Evolutionary conservation across 768 basidiomycete genomes (phyloP), one percentile per base, ranked within the genome.

Genomic region (Hebeloma cylindrosporum): DNA sequence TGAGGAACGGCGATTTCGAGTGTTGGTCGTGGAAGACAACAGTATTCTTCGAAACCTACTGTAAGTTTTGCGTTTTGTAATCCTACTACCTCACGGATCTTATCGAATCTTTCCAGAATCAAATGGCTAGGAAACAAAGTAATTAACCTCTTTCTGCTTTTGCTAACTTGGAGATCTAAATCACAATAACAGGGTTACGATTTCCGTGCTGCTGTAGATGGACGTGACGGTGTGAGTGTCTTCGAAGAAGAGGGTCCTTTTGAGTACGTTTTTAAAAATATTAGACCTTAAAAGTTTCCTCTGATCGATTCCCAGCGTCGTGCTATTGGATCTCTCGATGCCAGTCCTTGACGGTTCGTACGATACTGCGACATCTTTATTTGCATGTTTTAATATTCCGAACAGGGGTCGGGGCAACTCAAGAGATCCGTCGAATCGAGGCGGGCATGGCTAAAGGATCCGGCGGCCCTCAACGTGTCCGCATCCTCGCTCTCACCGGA

Each of bases 11-110:
- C 68, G 64, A 4, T 72, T 82, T 50, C 76, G 82, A 41, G 82
- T 94, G 4, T 69, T 96, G 29, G 82, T 95, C 1, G 88, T 95
- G 1, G 93, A 96, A 64, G 94, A 97, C 57, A 96, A 96, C 60
- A 77, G 63, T 45, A 86, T 97, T 44, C 78, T 96, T 47, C 80
- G 92, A 40, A 82, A 79, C 57, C 71, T 96, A 18, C 74, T 96
- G 82, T 91, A 65, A 54, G 88, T 73, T 26, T 30, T 38, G 32
- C 48, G 4, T 16, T 16, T 13, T 17, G n/a, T 43, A 36, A 41
- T 20, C 29, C 45, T n/a, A n/a, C n/a, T n/a, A n/a, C n/a, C n/a
- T n/a, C n/a, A n/a, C n/a, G n/a, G n/a, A n/a, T n/a, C n/a, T n/a
- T n/a, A n/a, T n/a, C n/a, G n/a, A n/a, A n/a, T n/a, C n/a, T 47